These are phyloP conservation scores for Micromonas commoda DNA, from an alignment of 139 green algal species.

Conservation along the genomic window DNA sequence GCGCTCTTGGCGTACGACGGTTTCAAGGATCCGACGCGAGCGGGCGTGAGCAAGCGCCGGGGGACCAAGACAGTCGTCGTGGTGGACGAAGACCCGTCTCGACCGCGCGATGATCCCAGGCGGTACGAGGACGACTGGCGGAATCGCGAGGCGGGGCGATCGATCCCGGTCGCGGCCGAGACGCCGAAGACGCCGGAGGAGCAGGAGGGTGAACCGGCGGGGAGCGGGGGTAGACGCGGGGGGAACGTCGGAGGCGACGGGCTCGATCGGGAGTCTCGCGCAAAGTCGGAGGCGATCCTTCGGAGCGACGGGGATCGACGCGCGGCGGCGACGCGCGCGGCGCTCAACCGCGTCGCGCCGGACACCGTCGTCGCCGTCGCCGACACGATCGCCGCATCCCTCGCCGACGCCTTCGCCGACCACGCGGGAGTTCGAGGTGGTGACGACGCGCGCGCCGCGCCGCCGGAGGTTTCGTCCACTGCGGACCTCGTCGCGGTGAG, in stretches of 20 bases:
- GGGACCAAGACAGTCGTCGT: background rate
- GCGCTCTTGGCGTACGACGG: slow-evolving; percentile 9
- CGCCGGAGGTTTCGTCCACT: background rate
- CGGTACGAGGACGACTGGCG: background rate
- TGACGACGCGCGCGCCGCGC: background rate
- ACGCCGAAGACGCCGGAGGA: too few species aligned
- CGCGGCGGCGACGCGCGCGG: background rate
- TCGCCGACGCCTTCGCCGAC: too few species aligned
- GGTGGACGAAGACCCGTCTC: background rate
- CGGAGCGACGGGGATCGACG: background rate
- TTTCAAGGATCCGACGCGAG: background rate
- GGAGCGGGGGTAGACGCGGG: too few species aligned
- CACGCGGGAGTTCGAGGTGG: too few species aligned
- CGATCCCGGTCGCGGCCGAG: too few species aligned
- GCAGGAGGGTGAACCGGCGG: too few species aligned
- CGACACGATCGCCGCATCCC: too few species aligned
- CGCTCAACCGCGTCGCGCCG: background rate
- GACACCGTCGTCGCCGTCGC: background rate
- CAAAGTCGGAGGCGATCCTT: background rate
- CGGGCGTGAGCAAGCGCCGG: background rate
- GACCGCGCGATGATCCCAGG: background rate
- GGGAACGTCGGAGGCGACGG: too few species aligned
- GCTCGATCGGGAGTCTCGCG: too few species aligned
- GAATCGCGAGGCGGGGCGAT: too few species aligned
- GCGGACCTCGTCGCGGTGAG: background rate